These are phyloP conservation scores for Acidiella bohemica DNA, from an alignment of 495 filamentous ascomycete species.

Conservation along the genomic window DNA sequence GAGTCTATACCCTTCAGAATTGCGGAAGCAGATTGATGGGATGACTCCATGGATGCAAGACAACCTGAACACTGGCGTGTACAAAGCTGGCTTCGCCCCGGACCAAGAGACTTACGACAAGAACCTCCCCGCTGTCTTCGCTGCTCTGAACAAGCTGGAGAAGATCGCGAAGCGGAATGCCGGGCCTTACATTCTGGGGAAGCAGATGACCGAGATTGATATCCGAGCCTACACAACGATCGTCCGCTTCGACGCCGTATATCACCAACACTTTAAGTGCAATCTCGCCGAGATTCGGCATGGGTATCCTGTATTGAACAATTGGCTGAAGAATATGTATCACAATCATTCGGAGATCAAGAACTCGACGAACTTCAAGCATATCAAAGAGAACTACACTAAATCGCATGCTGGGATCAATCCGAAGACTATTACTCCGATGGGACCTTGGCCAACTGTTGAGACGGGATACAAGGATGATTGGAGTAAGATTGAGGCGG, in stretches of 20 bases:
- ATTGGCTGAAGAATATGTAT: constrained; percentile 41
- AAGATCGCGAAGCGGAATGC: constrained; percentile 30
- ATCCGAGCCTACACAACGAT: constrained; percentile 38
- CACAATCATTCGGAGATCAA: constrained; percentile 34
- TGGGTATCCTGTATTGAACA: constrained; percentile 38
- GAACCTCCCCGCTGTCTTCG: constrained; percentile 35
- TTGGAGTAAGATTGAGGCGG: constrained; percentile 27
- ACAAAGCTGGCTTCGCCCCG: constrained; percentile 41
- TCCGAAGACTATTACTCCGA: constrained; percentile 28
- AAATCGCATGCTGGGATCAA: constrained; percentile 37
- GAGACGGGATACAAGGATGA: constrained; percentile 31
- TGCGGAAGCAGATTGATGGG: constrained; percentile 33
- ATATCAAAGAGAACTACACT: constrained; percentile 49
- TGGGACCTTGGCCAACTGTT: constrained; percentile 29
- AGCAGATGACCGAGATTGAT: constrained; percentile 39
- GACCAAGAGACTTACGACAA: constrained; percentile 37
- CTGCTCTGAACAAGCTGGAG: constrained; percentile 40
- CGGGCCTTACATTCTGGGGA: constrained; percentile 37
- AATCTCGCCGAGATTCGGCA: constrained; percentile 42
- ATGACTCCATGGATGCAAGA: constrained; percentile 35
- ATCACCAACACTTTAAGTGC: constrained; percentile 46
- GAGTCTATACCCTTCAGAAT: constrained; percentile 35
- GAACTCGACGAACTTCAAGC: constrained; percentile 30
- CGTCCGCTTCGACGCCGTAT: constrained; percentile 33
- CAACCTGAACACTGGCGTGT: constrained; percentile 39